Conservation (phyloP, 2,329 filamentous ascomycete genomes). For the Fusarium torulosum region DNA sequence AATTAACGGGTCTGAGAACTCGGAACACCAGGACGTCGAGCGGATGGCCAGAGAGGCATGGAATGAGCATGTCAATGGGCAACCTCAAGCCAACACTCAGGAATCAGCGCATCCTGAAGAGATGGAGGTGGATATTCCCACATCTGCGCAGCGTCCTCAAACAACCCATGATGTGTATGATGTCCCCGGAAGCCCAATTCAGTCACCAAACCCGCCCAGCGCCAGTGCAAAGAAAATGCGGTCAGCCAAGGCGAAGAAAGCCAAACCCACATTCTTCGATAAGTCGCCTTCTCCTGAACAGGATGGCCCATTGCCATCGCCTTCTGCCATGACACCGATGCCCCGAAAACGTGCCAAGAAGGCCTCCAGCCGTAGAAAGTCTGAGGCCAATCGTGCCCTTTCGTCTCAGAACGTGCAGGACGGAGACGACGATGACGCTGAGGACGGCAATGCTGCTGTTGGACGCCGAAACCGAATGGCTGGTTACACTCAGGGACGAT, state of each 20-base stretch:
- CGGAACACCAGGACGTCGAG: constrained; percentile 46
- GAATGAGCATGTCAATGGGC: constrained; percentile 52
- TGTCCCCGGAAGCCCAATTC: constrained; percentile 43
- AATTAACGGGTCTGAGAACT: constrained; percentile 19
- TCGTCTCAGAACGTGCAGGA: constrained; percentile 42
- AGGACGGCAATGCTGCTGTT: constrained; percentile 26
- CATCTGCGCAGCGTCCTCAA: constrained; percentile 37
- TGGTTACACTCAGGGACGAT: constrained; percentile 56
- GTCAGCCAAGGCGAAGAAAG: constrained; percentile 60
- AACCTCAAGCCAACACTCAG: constrained; percentile 40
- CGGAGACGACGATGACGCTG: constrained; percentile 35
- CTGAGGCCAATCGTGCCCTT: constrained; percentile 34
- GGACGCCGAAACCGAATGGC: constrained; percentile 45
- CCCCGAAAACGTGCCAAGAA: constrained; percentile 49
- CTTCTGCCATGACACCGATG: constrained; percentile 51
- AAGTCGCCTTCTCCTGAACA: constrained; percentile 45
- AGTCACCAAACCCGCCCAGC: constrained; percentile 40
- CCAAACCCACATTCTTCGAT: constrained; percentile 62
- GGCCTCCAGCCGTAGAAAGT: constrained; percentile 46
- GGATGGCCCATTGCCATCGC: constrained; percentile 50
- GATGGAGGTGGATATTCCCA: constrained; percentile 31
- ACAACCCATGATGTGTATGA: constrained; percentile 44
- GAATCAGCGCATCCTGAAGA: constrained; percentile 22
- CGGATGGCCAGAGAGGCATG: constrained; percentile 53
- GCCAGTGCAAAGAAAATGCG: constrained; percentile 47